Percentiles rank a stretch among this genome's conserved stretches.
Conservation (phyloP, 1,284 basidiomycete genomes). For the Rhodotorula sp. region DNA sequence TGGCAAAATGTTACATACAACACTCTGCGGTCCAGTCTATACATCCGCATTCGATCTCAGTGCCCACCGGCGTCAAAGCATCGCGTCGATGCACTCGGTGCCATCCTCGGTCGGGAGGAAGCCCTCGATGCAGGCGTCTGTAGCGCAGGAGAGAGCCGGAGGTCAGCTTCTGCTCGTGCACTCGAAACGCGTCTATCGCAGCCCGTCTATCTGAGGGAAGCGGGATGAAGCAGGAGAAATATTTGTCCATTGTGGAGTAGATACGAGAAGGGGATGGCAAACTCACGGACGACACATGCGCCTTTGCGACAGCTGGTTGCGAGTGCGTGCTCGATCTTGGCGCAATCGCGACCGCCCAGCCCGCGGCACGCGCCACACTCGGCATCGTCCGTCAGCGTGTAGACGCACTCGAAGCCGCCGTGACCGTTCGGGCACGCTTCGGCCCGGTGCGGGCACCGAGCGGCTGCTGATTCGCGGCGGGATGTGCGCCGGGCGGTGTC, state of each 20-base stretch:
- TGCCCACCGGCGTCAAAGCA: not conserved
- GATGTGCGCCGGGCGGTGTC: slow-evolving; percentile 6
- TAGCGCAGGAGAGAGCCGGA: too few species aligned
- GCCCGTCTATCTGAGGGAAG: too few species aligned
- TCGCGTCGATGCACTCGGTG: slow-evolving; percentile 13
- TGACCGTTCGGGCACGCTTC: slow-evolving; percentile 18
- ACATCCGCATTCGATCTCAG: too few species aligned
- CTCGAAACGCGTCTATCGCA: too few species aligned
- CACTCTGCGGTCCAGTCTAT: too few species aligned
- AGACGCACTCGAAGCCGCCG: slow-evolving; percentile 36
- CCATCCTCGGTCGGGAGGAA: slow-evolving; percentile 7
- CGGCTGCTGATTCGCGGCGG: slow-evolving; percentile 18
- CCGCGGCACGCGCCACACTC: slow-evolving; percentile 31
- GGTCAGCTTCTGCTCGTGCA: too few species aligned
- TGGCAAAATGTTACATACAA: too few species aligned
- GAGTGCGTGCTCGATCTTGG: slow-evolving; percentile 16
- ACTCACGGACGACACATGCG: slow-evolving; percentile 30
- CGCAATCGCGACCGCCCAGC: slow-evolving; percentile 21
- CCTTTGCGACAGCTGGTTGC: slow-evolving; percentile 28
- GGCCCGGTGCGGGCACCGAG: slow-evolving; percentile 16
- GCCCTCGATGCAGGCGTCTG: slow-evolving; percentile 22
- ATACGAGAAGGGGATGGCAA: not conserved
- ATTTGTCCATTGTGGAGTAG: too few species aligned
- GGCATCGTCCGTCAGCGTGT: slow-evolving; percentile 10
- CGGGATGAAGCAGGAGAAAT: not conserved